A percentile compares a stretch with the other conserved stretches of the same genome.
Evolutionary conservation across 495 filamentous ascomycete genomes (phyloP).

Genomic region (Ascodesmis nigricans): DNA sequence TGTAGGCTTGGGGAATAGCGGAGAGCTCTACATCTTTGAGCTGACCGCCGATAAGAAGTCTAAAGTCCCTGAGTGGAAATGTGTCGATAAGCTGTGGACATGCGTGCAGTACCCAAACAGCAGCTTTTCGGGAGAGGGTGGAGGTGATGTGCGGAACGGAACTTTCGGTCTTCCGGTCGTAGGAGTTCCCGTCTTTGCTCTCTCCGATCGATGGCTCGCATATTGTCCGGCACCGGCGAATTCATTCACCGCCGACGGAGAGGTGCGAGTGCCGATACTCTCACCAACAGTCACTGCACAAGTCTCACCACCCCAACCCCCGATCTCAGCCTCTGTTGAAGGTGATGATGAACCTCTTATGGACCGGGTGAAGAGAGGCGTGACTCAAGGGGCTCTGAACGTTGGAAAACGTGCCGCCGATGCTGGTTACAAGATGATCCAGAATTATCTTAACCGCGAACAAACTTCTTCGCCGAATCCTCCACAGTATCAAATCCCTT

Average conservation of each 20-base stretch:
- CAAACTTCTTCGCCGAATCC: slow-evolving; percentile 7
- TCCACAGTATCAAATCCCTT: background rate
- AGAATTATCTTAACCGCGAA: slow-evolving; percentile 53
- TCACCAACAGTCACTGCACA: slow-evolving; percentile 47
- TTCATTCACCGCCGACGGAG: slow-evolving; percentile 44
- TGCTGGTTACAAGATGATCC: slow-evolving; percentile 68
- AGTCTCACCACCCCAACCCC: slow-evolving; percentile 51
- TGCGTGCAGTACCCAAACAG: slow-evolving; percentile 9
- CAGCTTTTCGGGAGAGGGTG: background rate
- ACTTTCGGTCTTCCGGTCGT: background rate
- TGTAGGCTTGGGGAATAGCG: slow-evolving; percentile 18
- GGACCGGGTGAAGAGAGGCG: slow-evolving; percentile 66
- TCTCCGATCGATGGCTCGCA: slow-evolving; percentile 67
- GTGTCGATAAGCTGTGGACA: slow-evolving; percentile 19
- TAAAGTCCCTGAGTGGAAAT: slow-evolving; percentile 14
- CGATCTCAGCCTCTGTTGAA: slow-evolving; percentile 53
- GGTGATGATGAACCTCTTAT: slow-evolving; percentile 61
- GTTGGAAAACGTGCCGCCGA: slow-evolving; percentile 71
- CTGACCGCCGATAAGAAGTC: slow-evolving; percentile 5
- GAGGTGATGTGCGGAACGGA: background rate
- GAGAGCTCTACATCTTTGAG: slow-evolving; percentile 19
- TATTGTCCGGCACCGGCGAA: slow-evolving; percentile 55
- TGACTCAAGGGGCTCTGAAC: slow-evolving; percentile 75
- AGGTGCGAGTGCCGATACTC: slow-evolving; percentile 27
- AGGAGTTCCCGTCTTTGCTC: slow-evolving; percentile 40